phyloP scores from a whole-genome alignment of 495 filamentous ascomycete species.

The Aspergillus avenaceus region DNA sequence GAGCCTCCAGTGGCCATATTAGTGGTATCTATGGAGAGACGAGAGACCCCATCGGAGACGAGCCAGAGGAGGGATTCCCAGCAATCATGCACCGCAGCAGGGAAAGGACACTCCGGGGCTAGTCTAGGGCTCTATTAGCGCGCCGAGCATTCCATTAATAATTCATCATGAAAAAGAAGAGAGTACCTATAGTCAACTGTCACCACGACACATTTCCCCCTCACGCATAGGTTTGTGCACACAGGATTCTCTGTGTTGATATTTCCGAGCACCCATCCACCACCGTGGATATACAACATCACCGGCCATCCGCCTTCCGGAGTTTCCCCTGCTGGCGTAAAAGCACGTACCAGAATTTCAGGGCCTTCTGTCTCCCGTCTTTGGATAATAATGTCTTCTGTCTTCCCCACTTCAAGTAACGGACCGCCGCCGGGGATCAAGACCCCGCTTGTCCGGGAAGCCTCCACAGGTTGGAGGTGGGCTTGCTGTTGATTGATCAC shows the following conservation, averaged over 20 bases:
- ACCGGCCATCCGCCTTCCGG: conserved; percentile 51
- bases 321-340: conserved; percentile 41
- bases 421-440: conserved; percentile 53
- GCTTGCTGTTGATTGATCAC: conserved; percentile 48
- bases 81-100: conserved; percentile 53
- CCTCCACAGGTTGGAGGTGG: conserved; percentile 50
- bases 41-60: conserved; percentile 31
- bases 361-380: conserved; percentile 46
- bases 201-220: conserved; percentile 49
- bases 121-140: conserved; percentile 31
- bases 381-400: conserved; percentile 41
- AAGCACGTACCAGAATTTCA: conserved; percentile 40
- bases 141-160: too few relatives aligned
- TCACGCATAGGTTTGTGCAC: conserved; percentile 49
- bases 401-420: conserved; percentile 45
- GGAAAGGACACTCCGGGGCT: conserved; percentile 53
- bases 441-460: conserved; percentile 47
- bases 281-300: conserved; percentile 55
- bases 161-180: too few relatives aligned
- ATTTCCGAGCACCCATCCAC: conserved; percentile 56
- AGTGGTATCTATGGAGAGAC: conserved; percentile 39
- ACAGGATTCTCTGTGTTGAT: conserved; percentile 57
- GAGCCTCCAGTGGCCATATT: conserved; percentile 52
- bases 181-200: conserved; percentile 54
- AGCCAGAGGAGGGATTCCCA: conserved; percentile 57